Base-by-base conservation (phyloP, 495 filamentous ascomycete genomes). In the Aspergillus mulundensis region DNA sequence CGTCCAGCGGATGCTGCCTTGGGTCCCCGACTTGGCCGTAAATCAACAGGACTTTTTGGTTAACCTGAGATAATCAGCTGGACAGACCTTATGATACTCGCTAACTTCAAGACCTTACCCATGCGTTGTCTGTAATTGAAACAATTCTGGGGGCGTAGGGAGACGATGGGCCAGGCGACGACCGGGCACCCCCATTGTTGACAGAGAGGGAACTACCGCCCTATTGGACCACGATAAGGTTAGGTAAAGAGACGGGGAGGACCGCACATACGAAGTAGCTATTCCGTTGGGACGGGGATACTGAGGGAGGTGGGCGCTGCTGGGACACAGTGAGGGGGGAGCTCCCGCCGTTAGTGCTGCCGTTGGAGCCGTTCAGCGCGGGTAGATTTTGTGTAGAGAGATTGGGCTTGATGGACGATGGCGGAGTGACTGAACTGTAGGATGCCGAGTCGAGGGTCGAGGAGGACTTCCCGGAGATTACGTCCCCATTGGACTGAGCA, bases 11-110 rank as follows among this genome's bases (percentile, higher is more conserved):
- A 61, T 81, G 84, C 55, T 86, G 81, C 30, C 78, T 67, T 6
- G 86, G 79, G 59, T 95, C 89, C 51, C 87, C 89, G 50, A 92
- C 85, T 41, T 87, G 84, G 24, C 91, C 91, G 56, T 85, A 84
- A 19, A 95, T 77, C 32, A 92, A 79, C 6, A 97, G 76, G 14
- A 94, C 82, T 64, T 95, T 95, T 74, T 97, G 91, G 64, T 94
- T 86, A 21, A 92, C 89, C 90, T 95, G 32, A 8, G 1, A 6
- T 18, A 41, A 14, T 57, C 14, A 50, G 54, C 11, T 8, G 14
- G 19, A 15, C 32, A 10, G 18, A 39, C 5, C n/a, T 8, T 18
- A 3, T 14, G 19, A 10, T 30, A 1, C 3, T 24, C 11, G 1
- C 23, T 3, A 12, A 20, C n/a, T 38, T 36, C 19, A 8, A 51